Base-by-base conservation (phyloP, 768 basidiomycete species). In the Scleroderma bovista region DNA sequence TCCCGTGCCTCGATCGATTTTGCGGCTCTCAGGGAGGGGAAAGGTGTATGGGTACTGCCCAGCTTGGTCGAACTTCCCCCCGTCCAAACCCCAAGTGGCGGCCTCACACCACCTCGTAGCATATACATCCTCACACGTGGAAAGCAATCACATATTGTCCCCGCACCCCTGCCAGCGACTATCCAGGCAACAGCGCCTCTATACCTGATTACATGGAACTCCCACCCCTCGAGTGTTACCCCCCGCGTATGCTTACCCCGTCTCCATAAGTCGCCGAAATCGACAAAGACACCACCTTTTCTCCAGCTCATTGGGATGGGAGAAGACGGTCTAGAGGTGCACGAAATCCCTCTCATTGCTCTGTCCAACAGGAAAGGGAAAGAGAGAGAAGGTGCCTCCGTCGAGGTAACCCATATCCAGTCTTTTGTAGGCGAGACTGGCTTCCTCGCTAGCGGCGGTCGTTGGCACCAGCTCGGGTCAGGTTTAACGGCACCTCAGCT, bases 231-330 rank as follows among this genome's bases (percentile, higher is more conserved):
- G 16, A 68, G 74, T 48, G 73, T 92, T 29, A 64, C 68, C 26
- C 68, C 78, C 16, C 74, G 88, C 9, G 67, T 81, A 8, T 77
- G 75, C 54, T 53, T 70, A 11, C 64, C 72, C 7, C 55, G 66
- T 2, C 51, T 57, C 10, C 44, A 57, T 44, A 51, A 49, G 37
- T 16, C 41, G 4, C 33, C 50, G 11, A 55, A 57, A 24, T 34
- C 46, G 20, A 52, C 60, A 32, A 57, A 56, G 22, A 48, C 59
- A 13, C 44, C 58, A 1, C 75, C 78, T 9, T 75, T 79, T 57
- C 65, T 93, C 40, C 90, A 93, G 61, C 63, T 90, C 32, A 69
- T 86, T 41, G 83, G 79, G 16, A 78, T 91, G 46, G 75, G 81
- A 20, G 83, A 84, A 47, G 75, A 80, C 49, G 88, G 88, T 11